Evolutionary conservation across 305 asterid genomes (phyloP).

Genomic region (Andrographis paniculata): DNA sequence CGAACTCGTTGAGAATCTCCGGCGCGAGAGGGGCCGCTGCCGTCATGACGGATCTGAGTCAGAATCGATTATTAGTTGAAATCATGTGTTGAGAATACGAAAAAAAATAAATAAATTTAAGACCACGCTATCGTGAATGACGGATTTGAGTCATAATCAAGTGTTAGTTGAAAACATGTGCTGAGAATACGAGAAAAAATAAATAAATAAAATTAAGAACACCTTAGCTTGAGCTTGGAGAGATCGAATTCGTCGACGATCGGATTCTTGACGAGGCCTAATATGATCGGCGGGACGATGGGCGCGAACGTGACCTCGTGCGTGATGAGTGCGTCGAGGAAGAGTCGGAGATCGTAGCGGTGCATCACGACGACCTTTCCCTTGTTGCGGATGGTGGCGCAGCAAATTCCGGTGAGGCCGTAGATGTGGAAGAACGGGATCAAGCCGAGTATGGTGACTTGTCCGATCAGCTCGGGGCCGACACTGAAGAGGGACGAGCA

Average conservation of each 20-base stretch:
- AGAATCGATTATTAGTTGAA: too few relatives aligned
- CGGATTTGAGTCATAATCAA: too few relatives aligned
- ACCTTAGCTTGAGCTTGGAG: constrained; percentile 49
- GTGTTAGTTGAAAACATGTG: too few relatives aligned
- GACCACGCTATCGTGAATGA: too few relatives aligned
- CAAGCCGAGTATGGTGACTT: constrained; percentile 65
- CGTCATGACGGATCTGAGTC: constrained; percentile 73
- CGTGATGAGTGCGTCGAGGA: constrained; percentile 50
- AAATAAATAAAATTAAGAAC: too few relatives aligned
- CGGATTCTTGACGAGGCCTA: constrained; percentile 79
- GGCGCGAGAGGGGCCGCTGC: constrained; percentile 98
- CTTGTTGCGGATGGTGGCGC: constrained; percentile 81
- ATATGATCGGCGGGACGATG: constrained; percentile 81
- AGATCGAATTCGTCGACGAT: constrained; percentile 77
- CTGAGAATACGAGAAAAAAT: too few relatives aligned
- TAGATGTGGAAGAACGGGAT: constrained; percentile 91
- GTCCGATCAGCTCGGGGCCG: constrained; percentile 71
- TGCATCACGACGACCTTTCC: constrained; percentile 89
- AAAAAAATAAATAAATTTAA: too few relatives aligned
- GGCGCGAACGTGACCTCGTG: constrained; percentile 82
- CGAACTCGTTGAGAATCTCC: constrained; percentile 58
- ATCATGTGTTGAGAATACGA: too few relatives aligned
- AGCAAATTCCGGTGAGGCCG: constrained; percentile 79
- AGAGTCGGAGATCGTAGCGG: constrained; percentile 66
- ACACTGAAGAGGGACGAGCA: constrained; percentile 84